Conservation (phyloP, 306 rosid genomes). For the Luffa acutangula region DNA sequence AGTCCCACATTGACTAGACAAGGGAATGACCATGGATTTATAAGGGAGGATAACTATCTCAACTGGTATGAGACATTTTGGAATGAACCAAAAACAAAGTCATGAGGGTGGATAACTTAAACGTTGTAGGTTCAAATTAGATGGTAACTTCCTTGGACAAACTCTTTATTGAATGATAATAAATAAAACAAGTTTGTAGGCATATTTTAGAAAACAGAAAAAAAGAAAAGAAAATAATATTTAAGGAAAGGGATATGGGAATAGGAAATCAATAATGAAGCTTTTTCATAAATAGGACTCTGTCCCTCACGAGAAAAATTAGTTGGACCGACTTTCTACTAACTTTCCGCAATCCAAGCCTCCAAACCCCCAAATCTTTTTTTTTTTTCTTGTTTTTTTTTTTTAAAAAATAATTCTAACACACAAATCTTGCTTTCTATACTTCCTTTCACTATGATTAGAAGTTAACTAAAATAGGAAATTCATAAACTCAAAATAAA, state of each 20-base stretch:
- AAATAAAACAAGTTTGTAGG: not conserved
- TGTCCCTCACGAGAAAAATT: not conserved
- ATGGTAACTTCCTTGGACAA: no score
- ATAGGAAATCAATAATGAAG: not conserved
- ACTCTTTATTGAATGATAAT: no score
- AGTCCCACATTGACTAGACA: no score
- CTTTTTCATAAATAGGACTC: not conserved
- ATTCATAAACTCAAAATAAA: not conserved
- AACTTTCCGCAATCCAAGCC: not conserved
- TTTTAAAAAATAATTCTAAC: no score
- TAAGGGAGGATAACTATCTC: no score
- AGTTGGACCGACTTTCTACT: constrained; percentile 3
- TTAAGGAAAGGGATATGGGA: not conserved
- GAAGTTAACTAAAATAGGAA: not conserved
- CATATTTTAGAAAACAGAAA: not conserved
- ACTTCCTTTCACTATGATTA: not conserved
- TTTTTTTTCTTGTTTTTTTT: no score
- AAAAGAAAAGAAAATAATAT: not conserved
- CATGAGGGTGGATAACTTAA: no score
- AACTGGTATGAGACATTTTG: no score
- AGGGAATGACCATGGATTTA: no score
- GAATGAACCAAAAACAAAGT: no score
- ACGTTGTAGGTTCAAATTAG: no score
- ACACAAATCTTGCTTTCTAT: not conserved
- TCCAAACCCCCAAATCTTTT: not conserved